Percentiles rank a stretch among this genome's conserved stretches.
Evolutionary conservation across 441 rosid genomes (phyloP).

Genomic region (California macrophylla): DNA sequence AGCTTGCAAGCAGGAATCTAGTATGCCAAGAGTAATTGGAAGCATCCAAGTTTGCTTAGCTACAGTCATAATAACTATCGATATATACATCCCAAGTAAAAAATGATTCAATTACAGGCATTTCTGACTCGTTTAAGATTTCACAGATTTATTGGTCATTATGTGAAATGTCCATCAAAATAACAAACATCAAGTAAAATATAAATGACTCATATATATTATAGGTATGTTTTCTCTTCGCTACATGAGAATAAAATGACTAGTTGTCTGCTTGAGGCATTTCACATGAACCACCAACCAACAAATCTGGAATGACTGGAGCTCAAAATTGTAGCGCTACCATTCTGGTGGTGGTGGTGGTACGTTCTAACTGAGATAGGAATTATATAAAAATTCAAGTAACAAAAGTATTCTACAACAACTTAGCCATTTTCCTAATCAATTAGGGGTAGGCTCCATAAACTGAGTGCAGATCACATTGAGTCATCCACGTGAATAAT

Average conservation of each 20-base stretch:
- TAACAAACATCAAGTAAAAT: neutral
- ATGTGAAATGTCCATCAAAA: neutral
- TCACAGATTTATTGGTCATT: neutral
- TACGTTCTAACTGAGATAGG: neutral
- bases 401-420: no score
- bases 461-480: no score
- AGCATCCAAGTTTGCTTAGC: neutral
- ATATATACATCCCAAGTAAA: neutral
- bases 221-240: neutral
- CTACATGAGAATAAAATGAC: neutral
- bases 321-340: neutral
- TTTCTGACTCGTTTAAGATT: neutral
- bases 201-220: neutral
- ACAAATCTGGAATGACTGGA: neutral
- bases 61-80: neutral
- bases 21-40: neutral
- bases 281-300: neutral
- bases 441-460: no score
- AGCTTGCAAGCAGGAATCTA: neutral
- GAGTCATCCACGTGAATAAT: no score
- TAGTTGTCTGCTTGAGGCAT: neutral
- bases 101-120: neutral
- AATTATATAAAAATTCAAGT: no score
- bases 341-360: neutral
- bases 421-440: no score